Percentiles rank a stretch among this genome's conserved stretches.
Conservation (phyloP, 176 grass and related monocot genomes). For the Oryza nivara region DNA sequence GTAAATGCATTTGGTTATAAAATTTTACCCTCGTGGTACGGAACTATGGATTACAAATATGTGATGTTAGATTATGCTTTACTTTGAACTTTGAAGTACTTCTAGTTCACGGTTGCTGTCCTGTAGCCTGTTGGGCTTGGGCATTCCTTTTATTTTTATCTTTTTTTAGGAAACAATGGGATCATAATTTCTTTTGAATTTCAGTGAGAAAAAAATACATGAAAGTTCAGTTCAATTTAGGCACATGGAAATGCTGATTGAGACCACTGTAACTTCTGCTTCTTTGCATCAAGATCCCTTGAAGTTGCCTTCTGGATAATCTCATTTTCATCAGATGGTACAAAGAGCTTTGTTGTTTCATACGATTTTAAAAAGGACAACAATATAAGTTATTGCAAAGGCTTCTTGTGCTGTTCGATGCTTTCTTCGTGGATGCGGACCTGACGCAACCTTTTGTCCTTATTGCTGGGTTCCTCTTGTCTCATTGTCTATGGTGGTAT, state of each 20-base stretch:
- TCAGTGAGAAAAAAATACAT: background rate
- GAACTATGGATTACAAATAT: conserved; percentile 2
- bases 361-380: background rate
- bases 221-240: background rate
- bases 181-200: background rate
- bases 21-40: background rate
- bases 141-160: background rate
- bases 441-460: conserved; percentile 31
- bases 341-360: background rate
- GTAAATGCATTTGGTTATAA: background rate
- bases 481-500: conserved; percentile 17
- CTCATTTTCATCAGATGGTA: background rate
- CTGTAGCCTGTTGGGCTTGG: background rate
- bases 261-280: background rate
- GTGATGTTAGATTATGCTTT: background rate
- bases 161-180: no score
- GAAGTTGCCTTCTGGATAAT: background rate
- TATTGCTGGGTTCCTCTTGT: conserved; percentile 32
- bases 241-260: conserved; percentile 4
- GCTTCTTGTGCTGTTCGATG: background rate
- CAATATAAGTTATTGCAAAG: background rate
- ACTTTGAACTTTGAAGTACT: background rate
- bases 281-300: background rate
- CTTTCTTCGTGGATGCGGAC: conserved; percentile 10
- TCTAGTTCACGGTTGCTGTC: background rate